Evolutionary conservation across 208 protist genomes (phyloP).

Genomic region (Leishmania aethiopica): DNA sequence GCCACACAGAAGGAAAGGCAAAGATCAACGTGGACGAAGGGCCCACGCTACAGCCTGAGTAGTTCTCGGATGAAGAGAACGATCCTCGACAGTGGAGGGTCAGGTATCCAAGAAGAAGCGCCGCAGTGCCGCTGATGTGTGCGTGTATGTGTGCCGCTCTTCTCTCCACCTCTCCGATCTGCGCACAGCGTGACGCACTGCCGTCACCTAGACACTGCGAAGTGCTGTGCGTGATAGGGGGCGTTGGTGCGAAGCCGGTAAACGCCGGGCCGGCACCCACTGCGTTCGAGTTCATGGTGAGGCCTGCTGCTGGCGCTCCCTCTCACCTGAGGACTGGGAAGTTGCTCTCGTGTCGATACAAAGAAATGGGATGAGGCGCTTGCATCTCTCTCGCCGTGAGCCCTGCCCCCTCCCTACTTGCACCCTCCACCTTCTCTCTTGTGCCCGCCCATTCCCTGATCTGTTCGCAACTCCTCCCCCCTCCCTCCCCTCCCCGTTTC

Average conservation of each 20-base stretch:
- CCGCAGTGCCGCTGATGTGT: not conserved
- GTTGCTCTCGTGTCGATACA: not conserved
- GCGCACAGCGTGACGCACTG: not conserved
- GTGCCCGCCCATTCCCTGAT: not conserved
- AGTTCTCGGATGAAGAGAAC: not conserved
- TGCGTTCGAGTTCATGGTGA: not conserved
- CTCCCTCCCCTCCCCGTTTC: not conserved
- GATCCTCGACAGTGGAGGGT: not conserved
- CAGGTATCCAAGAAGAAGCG: too few species aligned
- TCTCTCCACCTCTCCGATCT: not conserved
- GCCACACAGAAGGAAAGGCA: not conserved
- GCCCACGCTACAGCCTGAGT: not conserved
- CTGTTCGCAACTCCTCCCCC: not conserved
- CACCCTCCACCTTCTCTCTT: not conserved
- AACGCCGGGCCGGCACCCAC: not conserved
- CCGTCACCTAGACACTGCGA: not conserved
- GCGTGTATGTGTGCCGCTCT: not conserved
- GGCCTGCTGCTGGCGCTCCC: not conserved
- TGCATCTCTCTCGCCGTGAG: not conserved
- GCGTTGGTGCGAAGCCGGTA: not conserved
- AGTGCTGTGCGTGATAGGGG: not conserved
- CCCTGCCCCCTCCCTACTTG: not conserved
- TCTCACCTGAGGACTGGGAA: not conserved
- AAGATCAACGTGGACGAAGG: not conserved
- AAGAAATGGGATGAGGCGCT: not conserved